Evolutionary conservation across 108 stramenopile species (phyloP).

Genomic region (Cyclostephanos tholiformis): DNA sequence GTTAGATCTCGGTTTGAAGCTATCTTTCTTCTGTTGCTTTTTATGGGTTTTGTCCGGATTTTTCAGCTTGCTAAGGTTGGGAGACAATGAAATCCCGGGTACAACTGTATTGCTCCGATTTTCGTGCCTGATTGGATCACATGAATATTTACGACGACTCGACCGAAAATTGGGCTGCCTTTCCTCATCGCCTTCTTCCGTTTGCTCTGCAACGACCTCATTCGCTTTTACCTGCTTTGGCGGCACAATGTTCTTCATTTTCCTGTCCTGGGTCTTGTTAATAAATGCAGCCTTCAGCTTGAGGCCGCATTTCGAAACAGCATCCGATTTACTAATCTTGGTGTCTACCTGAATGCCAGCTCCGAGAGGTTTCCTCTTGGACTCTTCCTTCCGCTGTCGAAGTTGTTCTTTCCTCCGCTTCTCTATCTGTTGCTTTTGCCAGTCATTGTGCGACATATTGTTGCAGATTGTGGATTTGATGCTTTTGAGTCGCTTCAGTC

Average conservation of each 20-base stretch:
- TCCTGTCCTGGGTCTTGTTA: slow-evolving; percentile 1
- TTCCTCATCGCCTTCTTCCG: background rate
- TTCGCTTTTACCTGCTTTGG: background rate
- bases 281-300: slow-evolving; percentile 37
- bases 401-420: slow-evolving; percentile 46
- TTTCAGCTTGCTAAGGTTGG: background rate
- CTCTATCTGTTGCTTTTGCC: slow-evolving; percentile 44
- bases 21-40: slow-evolving; percentile 8
- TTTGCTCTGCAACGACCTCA: background rate
- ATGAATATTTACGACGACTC: background rate
- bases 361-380: slow-evolving; percentile 30
- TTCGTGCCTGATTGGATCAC: background rate
- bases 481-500: slow-evolving; percentile 37
- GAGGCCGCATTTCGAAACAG: slow-evolving; percentile 42
- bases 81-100: background rate
- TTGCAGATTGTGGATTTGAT: slow-evolving; percentile 26
- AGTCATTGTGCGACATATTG: slow-evolving; percentile 34
- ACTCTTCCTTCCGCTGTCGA: slow-evolving; percentile 29
- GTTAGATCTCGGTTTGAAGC: background rate
- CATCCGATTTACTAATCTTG: slow-evolving; percentile 18
- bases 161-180: background rate
- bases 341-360: slow-evolving; percentile 45
- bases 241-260: background rate
- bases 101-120: background rate
- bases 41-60: background rate